These are phyloP conservation scores for Candida dendrica DNA, from an alignment of 805 yeast genomes.

Conservation along the genomic window DNA sequence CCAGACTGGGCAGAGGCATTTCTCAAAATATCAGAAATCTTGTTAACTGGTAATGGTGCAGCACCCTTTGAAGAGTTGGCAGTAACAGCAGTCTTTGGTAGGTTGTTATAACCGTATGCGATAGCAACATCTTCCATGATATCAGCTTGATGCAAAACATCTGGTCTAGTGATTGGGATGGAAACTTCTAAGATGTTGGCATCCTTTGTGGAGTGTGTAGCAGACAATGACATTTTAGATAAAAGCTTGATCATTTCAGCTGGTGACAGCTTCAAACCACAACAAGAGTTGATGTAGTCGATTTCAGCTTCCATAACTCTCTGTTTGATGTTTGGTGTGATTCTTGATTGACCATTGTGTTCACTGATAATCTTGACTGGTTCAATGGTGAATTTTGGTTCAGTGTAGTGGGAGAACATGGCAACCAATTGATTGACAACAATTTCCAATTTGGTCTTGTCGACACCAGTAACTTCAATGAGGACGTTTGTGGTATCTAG, in stretches of 20 bases:
- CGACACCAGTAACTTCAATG: constrained; percentile 93
- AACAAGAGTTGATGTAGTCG: constrained; percentile 82
- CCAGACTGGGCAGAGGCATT: constrained; percentile 89
- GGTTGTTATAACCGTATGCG: constrained; percentile 89
- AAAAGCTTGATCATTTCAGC: constrained; percentile 64
- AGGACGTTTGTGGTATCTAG: constrained; percentile 81
- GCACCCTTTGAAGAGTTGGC: constrained; percentile 73
- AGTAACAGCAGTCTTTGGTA: constrained; percentile 72
- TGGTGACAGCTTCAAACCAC: constrained; percentile 72
- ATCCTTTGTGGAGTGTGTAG: constrained; percentile 42
- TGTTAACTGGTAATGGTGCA: constrained; percentile 84
- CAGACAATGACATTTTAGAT: constrained; percentile 73
- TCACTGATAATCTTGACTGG: constrained; percentile 80
- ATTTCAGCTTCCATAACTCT: constrained; percentile 70
- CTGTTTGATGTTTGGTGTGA: constrained; percentile 66
- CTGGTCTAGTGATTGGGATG: constrained; percentile 94
- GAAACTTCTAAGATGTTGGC: constrained; percentile 35
- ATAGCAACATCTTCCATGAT: constrained; percentile 98
- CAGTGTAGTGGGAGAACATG: constrained; percentile 89
- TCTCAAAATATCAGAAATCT: constrained; percentile 85
- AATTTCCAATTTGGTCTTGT: constrained; percentile 86
- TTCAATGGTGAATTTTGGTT: constrained; percentile 76
- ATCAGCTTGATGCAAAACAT: constrained; percentile 93
- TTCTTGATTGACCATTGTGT: constrained; percentile 70
- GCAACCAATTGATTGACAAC: constrained; percentile 90